phyloP scores from a whole-genome alignment of 768 basidiomycete genomes.

The Mycena polygramma region DNA sequence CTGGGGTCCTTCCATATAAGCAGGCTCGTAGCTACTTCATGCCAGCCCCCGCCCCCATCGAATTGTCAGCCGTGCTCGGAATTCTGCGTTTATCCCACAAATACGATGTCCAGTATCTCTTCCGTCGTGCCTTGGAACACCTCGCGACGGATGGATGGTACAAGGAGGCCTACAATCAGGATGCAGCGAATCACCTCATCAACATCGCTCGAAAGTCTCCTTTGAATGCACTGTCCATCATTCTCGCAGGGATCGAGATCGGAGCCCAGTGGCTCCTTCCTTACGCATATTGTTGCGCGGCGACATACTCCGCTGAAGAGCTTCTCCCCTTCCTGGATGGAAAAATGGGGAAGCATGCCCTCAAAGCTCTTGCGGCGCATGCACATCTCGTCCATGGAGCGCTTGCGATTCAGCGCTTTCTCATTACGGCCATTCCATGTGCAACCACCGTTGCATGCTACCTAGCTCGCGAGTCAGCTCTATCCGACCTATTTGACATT shows the following conservation, averaged over 20 bases:
- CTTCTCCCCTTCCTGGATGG: not conserved
- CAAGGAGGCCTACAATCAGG: not conserved
- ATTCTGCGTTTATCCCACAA: conserved; percentile 13
- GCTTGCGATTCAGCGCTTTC: not conserved
- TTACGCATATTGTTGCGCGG: not conserved
- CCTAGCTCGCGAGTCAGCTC: not conserved
- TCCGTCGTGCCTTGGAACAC: conserved; percentile 13
- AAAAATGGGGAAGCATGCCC: not conserved
- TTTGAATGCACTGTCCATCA: not conserved
- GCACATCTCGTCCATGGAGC: not conserved
- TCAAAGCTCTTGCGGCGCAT: not conserved
- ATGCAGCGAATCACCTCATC: not conserved
- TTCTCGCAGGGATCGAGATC: not conserved
- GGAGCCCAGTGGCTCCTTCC: not conserved
- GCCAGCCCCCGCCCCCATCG: not conserved
- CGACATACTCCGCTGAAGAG: not conserved
- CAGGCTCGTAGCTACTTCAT: not conserved
- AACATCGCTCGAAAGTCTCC: not conserved
- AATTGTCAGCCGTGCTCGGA: not conserved
- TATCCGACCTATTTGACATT: not conserved
- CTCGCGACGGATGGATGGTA: not conserved
- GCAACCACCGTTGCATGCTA: no score
- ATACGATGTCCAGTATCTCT: conserved; percentile 11
- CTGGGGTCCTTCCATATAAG: not conserved
- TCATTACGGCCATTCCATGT: not conserved